Percentiles rank a stretch among this genome's conserved stretches.
These are phyloP conservation scores for Fusarium sarcochroum DNA, from an alignment of 2,329 filamentous ascomycete species.

Conservation along the genomic window DNA sequence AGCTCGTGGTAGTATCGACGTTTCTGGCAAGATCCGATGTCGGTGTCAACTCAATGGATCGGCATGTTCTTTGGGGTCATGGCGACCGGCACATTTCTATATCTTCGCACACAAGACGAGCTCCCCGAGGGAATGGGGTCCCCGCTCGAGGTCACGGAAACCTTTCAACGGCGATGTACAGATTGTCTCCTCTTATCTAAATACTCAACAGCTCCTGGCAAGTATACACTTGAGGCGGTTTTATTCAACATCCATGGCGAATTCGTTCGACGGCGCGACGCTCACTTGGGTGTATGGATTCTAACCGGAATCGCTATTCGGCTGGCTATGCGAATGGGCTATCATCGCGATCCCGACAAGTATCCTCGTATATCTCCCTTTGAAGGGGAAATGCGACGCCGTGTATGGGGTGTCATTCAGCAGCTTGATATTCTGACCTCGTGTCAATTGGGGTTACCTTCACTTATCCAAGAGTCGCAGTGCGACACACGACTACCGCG, in stretches of 20 bases:
- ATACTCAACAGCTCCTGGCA: constrained; percentile 25
- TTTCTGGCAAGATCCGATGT: constrained; percentile 30
- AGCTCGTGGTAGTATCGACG: constrained; percentile 10
- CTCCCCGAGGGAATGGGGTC: constrained; percentile 18
- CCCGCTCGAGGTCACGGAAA: constrained; percentile 19
- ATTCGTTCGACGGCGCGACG: constrained; percentile 31
- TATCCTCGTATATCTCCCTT: constrained; percentile 27
- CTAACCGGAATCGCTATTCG: constrained; percentile 26
- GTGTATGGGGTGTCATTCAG: constrained; percentile 28
- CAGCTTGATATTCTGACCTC: constrained; percentile 37
- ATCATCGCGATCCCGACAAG: constrained; percentile 36
- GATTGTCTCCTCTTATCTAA: constrained; percentile 38
- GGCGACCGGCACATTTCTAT: constrained; percentile 28
- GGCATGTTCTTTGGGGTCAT: constrained; percentile 35
- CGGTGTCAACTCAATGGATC: constrained; percentile 26
- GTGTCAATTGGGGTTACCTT: constrained; percentile 31
- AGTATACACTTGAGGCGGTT: constrained; percentile 29
- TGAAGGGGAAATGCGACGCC: constrained; percentile 38
- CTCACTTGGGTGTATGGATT: constrained; percentile 35
- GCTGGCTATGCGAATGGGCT: constrained; percentile 41
- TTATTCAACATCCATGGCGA: constrained; percentile 36
- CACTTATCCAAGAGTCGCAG: constrained; percentile 30
- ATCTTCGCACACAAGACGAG: constrained; percentile 31
- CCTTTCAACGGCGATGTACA: constrained; percentile 29
- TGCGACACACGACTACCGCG: constrained; percentile 27